Base-by-base conservation (phyloP, 441 rosid species). In the Raphanus hybrid region DNA sequence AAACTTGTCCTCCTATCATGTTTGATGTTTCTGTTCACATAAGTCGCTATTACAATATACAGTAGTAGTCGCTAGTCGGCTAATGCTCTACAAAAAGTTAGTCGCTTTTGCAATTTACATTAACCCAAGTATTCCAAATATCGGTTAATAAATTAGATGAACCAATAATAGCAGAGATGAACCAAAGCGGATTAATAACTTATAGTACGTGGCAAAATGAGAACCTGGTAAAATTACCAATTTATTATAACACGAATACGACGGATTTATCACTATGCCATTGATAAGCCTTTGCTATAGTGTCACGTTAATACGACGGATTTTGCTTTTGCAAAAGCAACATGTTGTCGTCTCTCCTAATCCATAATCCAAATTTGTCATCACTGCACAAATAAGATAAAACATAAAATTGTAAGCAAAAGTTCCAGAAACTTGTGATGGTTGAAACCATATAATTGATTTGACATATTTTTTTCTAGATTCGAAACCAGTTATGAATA, bases 261-360 rank as follows among this genome's bases (percentile, higher is more conserved):
- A 29, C 5, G 23, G 23, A 20, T 3, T 29, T 43, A 1, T 15
- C 60, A 45, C 68, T 45, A 32, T 71, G 18, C 59, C 7, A 48
- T 48, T 48, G 34, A 43, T 62, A 60, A 34, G 41, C 18, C 75
- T 71, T 3, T 12, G 35, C 15, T 45, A 45, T 27, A 43, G 29
- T 50, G 76, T 29, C 50, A 72, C 61, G 70, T 52, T 54, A 73
- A 9, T 14, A 65, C 64, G 57, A 74, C 64, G n/a, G 64, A 60
- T 26, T 10, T 41, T 16, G 41, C 70, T 74, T 54, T 74, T 67
- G 77, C 43, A 34, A 64, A 64, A 73, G 27, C 15, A 64, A 35
- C n/a, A 14, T 16, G 70, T 20, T 64, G 76, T 64, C 64, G 76
- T 64, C 64, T 55, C 39, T 45, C 39, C 58, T 29, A 37, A 43